A percentile compares a stretch with the other conserved stretches of the same genome.
Evolutionary conservation across 768 basidiomycete genomes (phyloP).

Genomic region (Pleurotus eryngii): DNA sequence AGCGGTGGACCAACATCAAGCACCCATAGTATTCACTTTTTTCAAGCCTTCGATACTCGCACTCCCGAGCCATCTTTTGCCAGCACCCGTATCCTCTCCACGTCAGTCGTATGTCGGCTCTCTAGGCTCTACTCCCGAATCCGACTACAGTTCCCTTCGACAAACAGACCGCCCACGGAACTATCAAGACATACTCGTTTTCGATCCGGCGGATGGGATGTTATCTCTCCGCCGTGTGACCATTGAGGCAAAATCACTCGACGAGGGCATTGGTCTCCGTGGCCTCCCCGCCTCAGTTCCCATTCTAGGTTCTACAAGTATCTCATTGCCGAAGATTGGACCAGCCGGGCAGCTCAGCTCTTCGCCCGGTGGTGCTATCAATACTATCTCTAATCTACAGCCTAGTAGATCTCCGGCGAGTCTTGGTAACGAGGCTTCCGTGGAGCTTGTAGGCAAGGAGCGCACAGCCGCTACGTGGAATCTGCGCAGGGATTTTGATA

Average conservation of each 20-base stretch:
- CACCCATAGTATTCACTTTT: constrained; percentile 57
- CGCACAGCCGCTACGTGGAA: constrained; percentile 62
- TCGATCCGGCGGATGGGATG: constrained; percentile 56
- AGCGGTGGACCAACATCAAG: constrained; percentile 23
- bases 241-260: constrained; percentile 35
- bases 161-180: constrained; percentile 34
- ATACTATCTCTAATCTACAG: constrained; percentile 8
- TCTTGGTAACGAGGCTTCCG: constrained; percentile 16
- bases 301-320: constrained; percentile 45
- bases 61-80: constrained; percentile 38
- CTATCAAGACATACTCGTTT: constrained; percentile 65
- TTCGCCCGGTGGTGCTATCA: constrained; percentile 23
- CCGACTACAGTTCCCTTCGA: constrained; percentile 26
- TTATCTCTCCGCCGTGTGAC: constrained; percentile 54
- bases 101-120: constrained; percentile 10
- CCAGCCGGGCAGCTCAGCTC: constrained; percentile 35
- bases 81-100: constrained; percentile 9
- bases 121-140: constrained; percentile 20
- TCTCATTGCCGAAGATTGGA: constrained; percentile 57
- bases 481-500: constrained; percentile 46
- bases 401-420: neutral
- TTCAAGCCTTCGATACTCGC: constrained; percentile 33
- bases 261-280: constrained; percentile 20
- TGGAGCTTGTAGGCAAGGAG: constrained; percentile 36
- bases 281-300: constrained; percentile 25